phyloP scores from a whole-genome alignment of 805 yeast species.

The Hemisphaericaspora nanyangensis region DNA sequence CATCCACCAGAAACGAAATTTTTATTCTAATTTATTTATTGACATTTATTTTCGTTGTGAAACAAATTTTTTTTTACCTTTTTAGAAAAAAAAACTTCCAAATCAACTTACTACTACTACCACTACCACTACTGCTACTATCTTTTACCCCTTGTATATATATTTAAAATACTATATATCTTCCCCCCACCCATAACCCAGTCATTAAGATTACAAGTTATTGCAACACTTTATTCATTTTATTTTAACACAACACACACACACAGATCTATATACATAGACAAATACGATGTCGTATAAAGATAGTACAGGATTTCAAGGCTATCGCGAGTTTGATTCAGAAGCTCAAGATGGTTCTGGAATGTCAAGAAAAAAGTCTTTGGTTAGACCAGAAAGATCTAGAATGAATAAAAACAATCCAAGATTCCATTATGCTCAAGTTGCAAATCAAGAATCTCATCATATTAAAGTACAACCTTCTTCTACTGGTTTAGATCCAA shows the following conservation, averaged over 20 bases:
- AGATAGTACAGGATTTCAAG: constrained; percentile 18
- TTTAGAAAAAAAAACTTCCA: too few relatives aligned
- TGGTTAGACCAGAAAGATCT: constrained; percentile 83
- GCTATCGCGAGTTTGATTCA: constrained; percentile 39
- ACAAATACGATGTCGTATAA: constrained; percentile 21
- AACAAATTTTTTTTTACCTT: too few relatives aligned
- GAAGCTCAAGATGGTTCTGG: constrained; percentile 24
- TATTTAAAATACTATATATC: too few relatives aligned
- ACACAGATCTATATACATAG: neutral
- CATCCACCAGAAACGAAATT: neutral
- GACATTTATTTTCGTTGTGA: too few relatives aligned
- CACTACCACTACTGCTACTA: neutral
- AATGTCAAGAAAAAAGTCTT: constrained; percentile 52
- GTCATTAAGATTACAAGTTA: too few relatives aligned
- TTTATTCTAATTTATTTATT: too few relatives aligned
- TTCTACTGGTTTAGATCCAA: constrained; percentile 66
- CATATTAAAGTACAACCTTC: constrained; percentile 66
- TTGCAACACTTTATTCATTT: neutral
- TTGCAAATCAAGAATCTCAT: constrained; percentile 60
- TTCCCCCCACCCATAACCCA: neutral
- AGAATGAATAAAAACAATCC: constrained; percentile 65
- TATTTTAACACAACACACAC: neutral
- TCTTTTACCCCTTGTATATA: neutral
- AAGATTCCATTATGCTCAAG: constrained; percentile 71
- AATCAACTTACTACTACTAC: neutral